phyloP scores from a whole-genome alignment of 2,329 filamentous ascomycete genomes.

The Epichloe gansuensis region DNA sequence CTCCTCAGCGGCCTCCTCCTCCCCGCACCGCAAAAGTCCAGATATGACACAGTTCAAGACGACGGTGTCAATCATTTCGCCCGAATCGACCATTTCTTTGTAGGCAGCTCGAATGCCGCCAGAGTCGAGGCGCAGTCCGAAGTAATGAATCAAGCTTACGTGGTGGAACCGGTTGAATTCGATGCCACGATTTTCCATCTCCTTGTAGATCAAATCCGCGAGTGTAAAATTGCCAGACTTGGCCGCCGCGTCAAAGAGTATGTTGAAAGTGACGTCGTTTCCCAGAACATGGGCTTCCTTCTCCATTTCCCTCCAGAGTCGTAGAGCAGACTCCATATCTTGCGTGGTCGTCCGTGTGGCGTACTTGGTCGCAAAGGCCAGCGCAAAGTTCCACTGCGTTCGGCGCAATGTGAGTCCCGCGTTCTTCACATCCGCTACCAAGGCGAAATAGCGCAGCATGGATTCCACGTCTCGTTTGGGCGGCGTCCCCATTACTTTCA shows the following conservation, averaged over 20 bases:
- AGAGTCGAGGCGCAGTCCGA: conserved; percentile 62
- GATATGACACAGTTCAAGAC: conserved; percentile 79
- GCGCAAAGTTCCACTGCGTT: conserved; percentile 71
- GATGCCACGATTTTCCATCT: conserved; percentile 61
- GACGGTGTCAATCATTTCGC: conserved; percentile 78
- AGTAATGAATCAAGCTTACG: conserved; percentile 70
- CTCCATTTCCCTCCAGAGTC: conserved; percentile 87
- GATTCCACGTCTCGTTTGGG: conserved; percentile 41
- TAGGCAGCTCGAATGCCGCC: conserved; percentile 67
- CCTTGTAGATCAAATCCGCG: conserved; percentile 71
- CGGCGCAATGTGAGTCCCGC: conserved; percentile 55
- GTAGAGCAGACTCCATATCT: conserved; percentile 49
- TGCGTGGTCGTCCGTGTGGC: conserved; percentile 46
- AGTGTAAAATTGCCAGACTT: conserved; percentile 75
- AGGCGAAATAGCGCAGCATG: conserved; percentile 71
- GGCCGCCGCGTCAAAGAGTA: conserved; percentile 78
- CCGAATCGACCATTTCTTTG: conserved; percentile 65
- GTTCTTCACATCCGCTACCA: conserved; percentile 71
- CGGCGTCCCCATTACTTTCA: conserved; percentile 55
- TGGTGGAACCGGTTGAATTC: conserved; percentile 67
- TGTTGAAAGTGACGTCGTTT: conserved; percentile 78
- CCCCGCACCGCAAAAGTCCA: conserved; percentile 62
- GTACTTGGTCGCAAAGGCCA: conserved; percentile 66
- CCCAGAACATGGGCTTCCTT: conserved; percentile 48
- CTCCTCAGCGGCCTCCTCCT: conserved; percentile 62